Evolutionary conservation across 106 monocot genomes (phyloP).

Genomic region (Agapanthus africanus): DNA sequence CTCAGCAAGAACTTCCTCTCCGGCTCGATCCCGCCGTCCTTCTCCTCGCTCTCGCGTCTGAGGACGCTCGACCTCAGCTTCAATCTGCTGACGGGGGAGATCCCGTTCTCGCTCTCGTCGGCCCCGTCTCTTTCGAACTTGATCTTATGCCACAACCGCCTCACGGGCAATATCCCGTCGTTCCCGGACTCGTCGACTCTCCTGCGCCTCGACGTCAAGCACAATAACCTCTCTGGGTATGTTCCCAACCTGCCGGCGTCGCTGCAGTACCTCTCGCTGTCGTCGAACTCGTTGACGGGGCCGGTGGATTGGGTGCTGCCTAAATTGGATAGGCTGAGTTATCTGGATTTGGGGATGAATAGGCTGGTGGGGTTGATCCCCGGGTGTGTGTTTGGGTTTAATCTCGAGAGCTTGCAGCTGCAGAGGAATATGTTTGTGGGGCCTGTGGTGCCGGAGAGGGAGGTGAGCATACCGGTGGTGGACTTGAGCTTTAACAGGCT

Average conservation of each 20-base stretch:
- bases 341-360: conserved; percentile 58
- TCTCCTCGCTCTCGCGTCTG: conserved; percentile 29
- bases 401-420: conserved; percentile 33
- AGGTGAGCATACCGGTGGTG: conserved; percentile 44
- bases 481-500: conserved; percentile 70
- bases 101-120: conserved; percentile 27
- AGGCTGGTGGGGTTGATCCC: conserved; percentile 46
- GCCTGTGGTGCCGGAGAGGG: conserved; percentile 16
- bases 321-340: conserved; percentile 32
- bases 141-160: conserved; percentile 57
- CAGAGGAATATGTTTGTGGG: conserved; percentile 55
- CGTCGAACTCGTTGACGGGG: conserved; percentile 43
- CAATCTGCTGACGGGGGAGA: conserved; percentile 48
- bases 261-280: conserved; percentile 53
- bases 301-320: conserved; percentile 40
- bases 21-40: conserved; percentile 36
- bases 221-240: conserved; percentile 44
- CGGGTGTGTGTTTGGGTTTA: conserved; percentile 31
- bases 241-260: conserved; percentile 43
- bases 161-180: conserved; percentile 38
- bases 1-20: conserved; percentile 54
- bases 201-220: conserved; percentile 55
- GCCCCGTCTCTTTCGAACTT: conserved; percentile 40
- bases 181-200: conserved; percentile 31
- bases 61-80: conserved; percentile 63